Base-by-base conservation (phyloP, 805 yeast genomes). In the Lipomyces spencermartinsiae region DNA sequence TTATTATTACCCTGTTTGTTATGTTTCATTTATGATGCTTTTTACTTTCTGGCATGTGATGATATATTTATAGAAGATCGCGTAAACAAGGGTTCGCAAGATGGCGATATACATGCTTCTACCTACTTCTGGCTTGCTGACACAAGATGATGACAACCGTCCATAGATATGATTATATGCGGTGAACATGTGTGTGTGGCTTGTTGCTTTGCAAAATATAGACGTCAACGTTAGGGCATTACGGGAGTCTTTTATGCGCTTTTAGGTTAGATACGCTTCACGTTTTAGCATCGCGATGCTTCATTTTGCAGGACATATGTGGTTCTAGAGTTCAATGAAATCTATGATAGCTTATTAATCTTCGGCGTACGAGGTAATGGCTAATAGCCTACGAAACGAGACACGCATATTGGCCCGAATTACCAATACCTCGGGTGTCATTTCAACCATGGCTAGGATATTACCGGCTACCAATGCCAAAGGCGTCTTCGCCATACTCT, bases 241-340 rank as follows among this genome's bases (percentile, higher is more conserved):
- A 43, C 5, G 49, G 49, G 49, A 43, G 49, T 43, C 49, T 43
- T 37, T n/a, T 1, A 25, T 25, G 49, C n/a, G 49, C 22, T 43
- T 43, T n/a, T 43, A 43, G 49, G 22, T 43, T 43, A 43, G 49
- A n/a, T 43, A 43, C 6, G 49, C 14, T n/a, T 4, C 49, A 43
- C 49, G n/a, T 43, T 43, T 43, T 14, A 43, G 49, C 49, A 43
- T 43, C 5, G 2, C 39, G 39, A 10, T 2, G 49, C 49, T 16
- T 43, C 25, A 43, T 43, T 43, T 43, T 25, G 16, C 49, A 43
- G 22, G 19, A 43, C 49, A 43, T 43, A 43, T 16, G 8, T 43
- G 49, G 49, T 43, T 43, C 49, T 43, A 43, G 49, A 43, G 22
- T 43, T 37, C 49, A 43, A 43, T 43, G 49, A 43, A 43, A 43